A percentile compares a stretch with the other conserved stretches of the same genome.
These are phyloP conservation scores for Candida labiduridarum DNA, from an alignment of 1,139 yeast genomes.

Conservation along the genomic window DNA sequence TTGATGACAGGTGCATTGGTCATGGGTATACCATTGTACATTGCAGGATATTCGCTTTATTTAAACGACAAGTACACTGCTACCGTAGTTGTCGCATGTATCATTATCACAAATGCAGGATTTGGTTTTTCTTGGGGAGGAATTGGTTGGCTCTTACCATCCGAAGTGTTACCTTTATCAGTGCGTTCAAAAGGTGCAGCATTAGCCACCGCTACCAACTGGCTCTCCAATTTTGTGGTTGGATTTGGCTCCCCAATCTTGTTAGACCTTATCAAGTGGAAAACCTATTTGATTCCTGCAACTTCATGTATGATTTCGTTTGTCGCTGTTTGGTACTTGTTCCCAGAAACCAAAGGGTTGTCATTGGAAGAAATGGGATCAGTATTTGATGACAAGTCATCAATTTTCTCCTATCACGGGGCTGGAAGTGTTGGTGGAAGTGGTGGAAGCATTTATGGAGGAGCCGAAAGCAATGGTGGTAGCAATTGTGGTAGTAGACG, in stretches of 20 bases:
- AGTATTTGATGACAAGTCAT: slow-evolving; percentile 50
- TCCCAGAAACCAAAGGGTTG: slow-evolving; percentile 59
- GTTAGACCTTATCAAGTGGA: slow-evolving; percentile 77
- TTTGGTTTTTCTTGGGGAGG: slow-evolving; percentile 96
- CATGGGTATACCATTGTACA: slow-evolving; percentile 72
- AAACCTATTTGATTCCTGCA: slow-evolving; percentile 80
- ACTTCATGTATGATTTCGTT: slow-evolving; percentile 70
- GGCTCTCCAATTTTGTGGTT: slow-evolving; percentile 92
- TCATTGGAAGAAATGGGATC: slow-evolving; percentile 57
- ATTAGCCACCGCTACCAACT: slow-evolving; percentile 86
- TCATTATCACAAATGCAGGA: slow-evolving; percentile 78
- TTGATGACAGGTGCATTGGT: slow-evolving; percentile 73
- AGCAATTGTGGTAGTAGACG: slow-evolving; percentile 20
- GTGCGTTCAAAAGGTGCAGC: slow-evolving; percentile 95
- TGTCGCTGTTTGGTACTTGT: slow-evolving; percentile 52
- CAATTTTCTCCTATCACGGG: slow-evolving; percentile 49
- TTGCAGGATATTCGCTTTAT: slow-evolving; percentile 68
- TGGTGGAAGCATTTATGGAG: slow-evolving; percentile 8
- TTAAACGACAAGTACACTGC: slow-evolving; percentile 67
- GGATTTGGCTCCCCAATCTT: slow-evolving; percentile 90
- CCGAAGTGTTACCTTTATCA: slow-evolving; percentile 83
- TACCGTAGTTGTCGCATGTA: slow-evolving; percentile 70
- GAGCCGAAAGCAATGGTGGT: slow-evolving; percentile 23
- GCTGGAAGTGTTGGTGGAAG: slow-evolving; percentile 19
- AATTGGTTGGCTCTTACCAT: slow-evolving; percentile 84